Evolutionary conservation across 305 asterid genomes (phyloP).

Genomic region (Petunia hybrid): DNA sequence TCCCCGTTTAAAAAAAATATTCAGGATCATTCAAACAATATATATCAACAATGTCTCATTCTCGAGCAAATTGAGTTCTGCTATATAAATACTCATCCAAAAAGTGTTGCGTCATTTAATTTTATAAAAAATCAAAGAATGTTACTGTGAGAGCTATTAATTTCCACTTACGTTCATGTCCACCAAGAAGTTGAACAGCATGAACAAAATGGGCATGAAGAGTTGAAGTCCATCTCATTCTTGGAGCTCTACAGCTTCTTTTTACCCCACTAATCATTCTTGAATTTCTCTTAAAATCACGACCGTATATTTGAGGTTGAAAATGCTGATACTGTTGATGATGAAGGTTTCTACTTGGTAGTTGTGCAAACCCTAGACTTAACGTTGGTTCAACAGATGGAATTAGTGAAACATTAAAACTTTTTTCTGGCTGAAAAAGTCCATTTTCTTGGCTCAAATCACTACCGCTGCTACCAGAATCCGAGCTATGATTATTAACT

Average conservation of each 20-base stretch:
- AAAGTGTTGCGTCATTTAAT: background rate
- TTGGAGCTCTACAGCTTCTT: conserved; percentile 72
- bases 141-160: background rate
- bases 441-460: conserved; percentile 69
- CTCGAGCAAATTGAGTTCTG: background rate
- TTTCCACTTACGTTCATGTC: conserved; percentile 72
- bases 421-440: conserved; percentile 30
- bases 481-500: conserved; percentile 4
- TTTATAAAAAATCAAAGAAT: background rate
- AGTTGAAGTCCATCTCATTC: conserved; percentile 89
- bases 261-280: conserved; percentile 45
- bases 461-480: conserved; percentile 71
- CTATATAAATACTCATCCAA: background rate
- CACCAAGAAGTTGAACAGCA: conserved; percentile 85
- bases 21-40: background rate
- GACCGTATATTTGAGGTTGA: conserved; percentile 56
- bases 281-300: conserved; percentile 61
- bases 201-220: conserved; percentile 90
- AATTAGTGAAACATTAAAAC: conserved; percentile 18
- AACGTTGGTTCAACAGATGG: conserved; percentile 44
- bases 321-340: conserved; percentile 36
- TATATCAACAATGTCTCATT: background rate
- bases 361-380: conserved; percentile 58
- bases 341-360: conserved; percentile 44
- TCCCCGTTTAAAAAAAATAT: background rate